These are phyloP conservation scores for Stemphylium beticola DNA, from an alignment of 2,329 filamentous ascomycete species.

Conservation along the genomic window DNA sequence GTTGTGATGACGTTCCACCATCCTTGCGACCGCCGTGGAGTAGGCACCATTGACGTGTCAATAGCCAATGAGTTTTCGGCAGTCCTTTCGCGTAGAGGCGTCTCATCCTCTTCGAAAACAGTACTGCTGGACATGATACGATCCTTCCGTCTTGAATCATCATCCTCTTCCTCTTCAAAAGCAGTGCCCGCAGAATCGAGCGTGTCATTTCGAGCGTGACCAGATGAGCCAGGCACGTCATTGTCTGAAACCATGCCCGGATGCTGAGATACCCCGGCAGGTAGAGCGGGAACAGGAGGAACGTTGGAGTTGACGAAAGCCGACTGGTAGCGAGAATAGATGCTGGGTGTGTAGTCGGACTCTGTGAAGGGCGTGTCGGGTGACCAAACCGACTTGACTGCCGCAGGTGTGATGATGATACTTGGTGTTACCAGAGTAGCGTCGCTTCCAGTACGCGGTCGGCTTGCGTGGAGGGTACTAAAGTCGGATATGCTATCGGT, in stretches of 20 bases:
- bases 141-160: constrained; percentile 50
- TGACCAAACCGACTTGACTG: constrained; percentile 63
- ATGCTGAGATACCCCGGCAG: constrained; percentile 26
- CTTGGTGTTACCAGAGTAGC: constrained; percentile 54
- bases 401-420: constrained; percentile 61
- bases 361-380: constrained; percentile 63
- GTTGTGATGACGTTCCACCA: constrained; percentile 83
- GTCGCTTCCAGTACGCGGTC: constrained; percentile 49
- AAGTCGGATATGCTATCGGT: constrained; percentile 57
- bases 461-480: constrained; percentile 36
- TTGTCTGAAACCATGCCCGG: constrained; percentile 4
- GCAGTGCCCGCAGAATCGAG: constrained; percentile 46
- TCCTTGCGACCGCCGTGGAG: constrained; percentile 66
- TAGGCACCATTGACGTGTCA: constrained; percentile 53
- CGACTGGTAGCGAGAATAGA: constrained; percentile 65
- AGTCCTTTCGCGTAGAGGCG: constrained; percentile 35
- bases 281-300: constrained; percentile 58
- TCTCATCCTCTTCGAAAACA: constrained; percentile 72
- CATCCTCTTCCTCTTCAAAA: constrained; percentile 62
- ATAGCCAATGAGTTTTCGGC: constrained; percentile 43
- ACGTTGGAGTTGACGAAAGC: constrained; percentile 48
- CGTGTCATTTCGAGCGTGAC: constrained; percentile 40
- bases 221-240: constrained; percentile 2
- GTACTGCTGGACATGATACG: constrained; percentile 65
- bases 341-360: constrained; percentile 63